These are phyloP conservation scores for Draba incana DNA, from an alignment of 345 rosid genomes.

Conservation along the genomic window DNA sequence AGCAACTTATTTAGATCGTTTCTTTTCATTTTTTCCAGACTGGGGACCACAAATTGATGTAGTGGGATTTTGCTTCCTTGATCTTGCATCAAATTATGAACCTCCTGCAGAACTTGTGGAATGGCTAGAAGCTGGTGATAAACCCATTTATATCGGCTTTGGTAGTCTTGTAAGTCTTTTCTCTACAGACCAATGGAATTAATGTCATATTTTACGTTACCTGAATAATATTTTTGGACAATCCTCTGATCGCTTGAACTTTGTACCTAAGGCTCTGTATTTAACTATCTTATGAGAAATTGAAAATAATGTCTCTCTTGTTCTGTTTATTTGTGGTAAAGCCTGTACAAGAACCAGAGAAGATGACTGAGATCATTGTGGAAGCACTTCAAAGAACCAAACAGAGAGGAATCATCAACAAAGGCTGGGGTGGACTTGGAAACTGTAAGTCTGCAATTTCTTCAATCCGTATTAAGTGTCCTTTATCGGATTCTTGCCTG, in stretches of 20 bases:
- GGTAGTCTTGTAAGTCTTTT: slow-evolving; percentile 91
- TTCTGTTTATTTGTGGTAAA: slow-evolving; percentile 41
- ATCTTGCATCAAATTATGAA: slow-evolving; percentile 95
- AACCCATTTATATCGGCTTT: slow-evolving; percentile 95
- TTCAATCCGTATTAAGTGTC: slow-evolving; percentile 4
- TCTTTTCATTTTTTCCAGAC: slow-evolving; percentile 52
- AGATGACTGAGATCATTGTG: slow-evolving; percentile 83
- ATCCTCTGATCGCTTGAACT: neutral
- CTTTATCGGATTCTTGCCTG: slow-evolving; percentile 1
- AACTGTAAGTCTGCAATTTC: slow-evolving; percentile 56
- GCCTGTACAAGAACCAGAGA: slow-evolving; percentile 93
- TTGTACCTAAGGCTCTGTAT: neutral
- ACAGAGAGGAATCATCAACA: slow-evolving; percentile 95
- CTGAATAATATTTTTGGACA: neutral
- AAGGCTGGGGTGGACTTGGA: slow-evolving; percentile 99
- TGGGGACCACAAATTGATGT: slow-evolving; percentile 98
- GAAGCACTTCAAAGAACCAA: slow-evolving; percentile 74
- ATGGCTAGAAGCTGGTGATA: slow-evolving; percentile 92
- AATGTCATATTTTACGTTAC: too few relatives aligned
- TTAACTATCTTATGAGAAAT: neutral
- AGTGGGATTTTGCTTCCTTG: slow-evolving; percentile 98
- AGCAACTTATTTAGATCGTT: slow-evolving; percentile 6
- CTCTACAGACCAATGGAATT: neutral
- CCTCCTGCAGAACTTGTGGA: slow-evolving; percentile 84
- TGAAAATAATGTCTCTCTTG: slow-evolving; percentile 12